phyloP scores from a whole-genome alignment of 2,329 filamentous ascomycete genomes.

The Botryotinia convoluta region DNA sequence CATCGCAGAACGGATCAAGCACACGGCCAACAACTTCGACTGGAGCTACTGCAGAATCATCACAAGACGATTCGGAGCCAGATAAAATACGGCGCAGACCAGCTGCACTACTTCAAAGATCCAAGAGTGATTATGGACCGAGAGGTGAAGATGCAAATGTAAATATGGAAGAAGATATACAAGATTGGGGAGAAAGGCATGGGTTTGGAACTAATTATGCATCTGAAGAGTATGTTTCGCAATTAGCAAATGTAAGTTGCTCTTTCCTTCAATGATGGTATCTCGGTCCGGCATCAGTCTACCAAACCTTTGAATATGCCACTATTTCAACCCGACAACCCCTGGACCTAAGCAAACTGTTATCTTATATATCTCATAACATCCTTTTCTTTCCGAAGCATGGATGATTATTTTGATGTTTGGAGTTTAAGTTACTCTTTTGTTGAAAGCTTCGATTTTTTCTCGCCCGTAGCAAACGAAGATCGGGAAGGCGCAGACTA shows the following conservation, averaged over 20 bases:
- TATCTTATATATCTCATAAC: not conserved
- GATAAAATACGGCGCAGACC: constrained; percentile 31
- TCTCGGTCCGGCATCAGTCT: not conserved
- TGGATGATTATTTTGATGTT: constrained; percentile 13
- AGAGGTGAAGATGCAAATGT: constrained; percentile 39
- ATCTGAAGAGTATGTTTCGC: constrained; percentile 66
- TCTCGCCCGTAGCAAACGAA: not conserved
- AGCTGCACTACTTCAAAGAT: constrained; percentile 38
- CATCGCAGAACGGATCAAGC: constrained; percentile 8
- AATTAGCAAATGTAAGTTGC: constrained; percentile 58
- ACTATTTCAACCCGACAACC: not conserved
- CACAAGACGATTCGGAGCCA: constrained; percentile 34
- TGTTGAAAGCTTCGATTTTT: constrained; percentile 11
- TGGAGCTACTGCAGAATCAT: constrained; percentile 31
- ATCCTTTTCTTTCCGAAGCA: constrained; percentile 1
- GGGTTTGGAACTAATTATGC: constrained; percentile 73
- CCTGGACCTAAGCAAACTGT: not conserved
- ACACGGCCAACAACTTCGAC: constrained; percentile 30
- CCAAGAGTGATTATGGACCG: constrained; percentile 53
- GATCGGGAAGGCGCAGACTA: not conserved
- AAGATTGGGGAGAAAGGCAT: constrained; percentile 51
- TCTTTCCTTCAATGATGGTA: constrained; percentile 29
- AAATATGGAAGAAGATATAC: constrained; percentile 31
- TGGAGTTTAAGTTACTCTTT: constrained; percentile 3
- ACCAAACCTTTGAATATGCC: not conserved